Evolutionary conservation across 1,284 basidiomycete genomes (phyloP).

Genomic region (Apiotrichum akiyoshidainum): DNA sequence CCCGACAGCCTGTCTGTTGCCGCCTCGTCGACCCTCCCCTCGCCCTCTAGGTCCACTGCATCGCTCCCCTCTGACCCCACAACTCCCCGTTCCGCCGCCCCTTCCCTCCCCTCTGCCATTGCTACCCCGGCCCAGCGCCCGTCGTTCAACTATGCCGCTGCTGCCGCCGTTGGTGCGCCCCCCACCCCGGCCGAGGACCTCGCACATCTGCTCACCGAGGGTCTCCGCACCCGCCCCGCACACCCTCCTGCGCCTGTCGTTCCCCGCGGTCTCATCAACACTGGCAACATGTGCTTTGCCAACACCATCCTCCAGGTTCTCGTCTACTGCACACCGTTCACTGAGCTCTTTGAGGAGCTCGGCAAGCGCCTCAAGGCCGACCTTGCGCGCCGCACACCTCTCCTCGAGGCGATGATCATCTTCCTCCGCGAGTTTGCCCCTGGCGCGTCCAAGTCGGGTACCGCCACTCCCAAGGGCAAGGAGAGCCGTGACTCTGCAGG

Average conservation of each 20-base stretch:
- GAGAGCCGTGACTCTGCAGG: constrained; percentile 44
- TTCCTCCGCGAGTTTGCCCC: constrained; percentile 74
- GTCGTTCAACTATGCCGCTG: constrained; percentile 43
- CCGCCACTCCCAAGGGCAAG: constrained; percentile 29
- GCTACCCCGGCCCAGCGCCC: constrained; percentile 29
- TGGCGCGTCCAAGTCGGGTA: constrained; percentile 15
- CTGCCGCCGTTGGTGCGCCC: constrained; percentile 50
- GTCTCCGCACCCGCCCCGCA: constrained; percentile 24
- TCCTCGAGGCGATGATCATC: constrained; percentile 76
- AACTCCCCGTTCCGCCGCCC: constrained; percentile 52
- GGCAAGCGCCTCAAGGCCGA: constrained; percentile 58
- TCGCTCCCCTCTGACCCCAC: constrained; percentile 23
- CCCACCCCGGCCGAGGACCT: constrained; percentile 59
- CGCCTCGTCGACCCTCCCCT: constrained; percentile 28
- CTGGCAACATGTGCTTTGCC: constrained; percentile 96
- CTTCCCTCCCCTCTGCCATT: constrained; percentile 59
- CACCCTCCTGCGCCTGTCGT: constrained; percentile 42
- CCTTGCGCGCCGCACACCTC: constrained; percentile 60
- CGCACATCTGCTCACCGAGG: constrained; percentile 59
- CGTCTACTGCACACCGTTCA: constrained; percentile 83
- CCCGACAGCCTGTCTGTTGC: constrained; percentile 20
- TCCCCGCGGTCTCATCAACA: constrained; percentile 84
- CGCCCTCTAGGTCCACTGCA: constrained; percentile 26
- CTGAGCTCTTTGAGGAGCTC: constrained; percentile 71
- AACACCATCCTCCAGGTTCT: constrained; percentile 89